phyloP scores from a whole-genome alignment of 768 basidiomycete species.

The Guyanaporus albipodus region DNA sequence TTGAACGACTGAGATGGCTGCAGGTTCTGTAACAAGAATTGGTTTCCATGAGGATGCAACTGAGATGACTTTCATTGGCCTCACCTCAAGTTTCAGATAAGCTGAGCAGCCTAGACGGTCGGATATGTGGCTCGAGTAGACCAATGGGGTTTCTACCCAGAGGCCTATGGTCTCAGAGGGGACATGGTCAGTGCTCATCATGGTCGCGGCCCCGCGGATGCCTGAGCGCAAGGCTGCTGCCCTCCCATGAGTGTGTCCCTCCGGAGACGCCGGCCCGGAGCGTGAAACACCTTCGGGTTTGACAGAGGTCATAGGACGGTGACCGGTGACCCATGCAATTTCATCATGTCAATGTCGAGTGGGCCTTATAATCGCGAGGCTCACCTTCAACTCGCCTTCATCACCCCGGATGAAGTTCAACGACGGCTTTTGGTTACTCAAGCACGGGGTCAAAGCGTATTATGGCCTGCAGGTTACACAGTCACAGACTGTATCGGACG shows the following conservation, averaged over 20 bases:
- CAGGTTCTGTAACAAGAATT: conserved; percentile 48
- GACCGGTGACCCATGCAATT: not conserved
- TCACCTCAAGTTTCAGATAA: conserved; percentile 73
- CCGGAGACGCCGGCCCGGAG: not conserved
- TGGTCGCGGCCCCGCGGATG: not conserved
- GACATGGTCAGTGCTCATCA: conserved; percentile 2
- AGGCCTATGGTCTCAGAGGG: conserved; percentile 2
- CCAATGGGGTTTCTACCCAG: conserved; percentile 64
- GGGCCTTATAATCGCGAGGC: not conserved
- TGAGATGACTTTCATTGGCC: conserved; percentile 9
- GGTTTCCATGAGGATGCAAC: not conserved
- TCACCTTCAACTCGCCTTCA: no score
- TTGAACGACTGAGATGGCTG: conserved; percentile 79
- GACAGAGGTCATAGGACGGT: not conserved
- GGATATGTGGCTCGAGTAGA: conserved; percentile 59
- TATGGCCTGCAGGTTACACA: conserved; percentile 62
- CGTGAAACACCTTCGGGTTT: not conserved
- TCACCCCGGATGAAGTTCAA: conserved; percentile 56
- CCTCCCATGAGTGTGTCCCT: not conserved
- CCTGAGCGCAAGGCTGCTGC: no score
- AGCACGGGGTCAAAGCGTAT: conserved; percentile 55
- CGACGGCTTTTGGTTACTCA: conserved; percentile 70
- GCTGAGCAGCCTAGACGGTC: conserved; percentile 45
- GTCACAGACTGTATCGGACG: conserved; percentile 39
- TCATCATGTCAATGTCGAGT: not conserved